Evolutionary conservation across 345 rosid species (phyloP), one percentile per base, ranked within the genome.

Genomic region (Gossypium longicalyx): DNA sequence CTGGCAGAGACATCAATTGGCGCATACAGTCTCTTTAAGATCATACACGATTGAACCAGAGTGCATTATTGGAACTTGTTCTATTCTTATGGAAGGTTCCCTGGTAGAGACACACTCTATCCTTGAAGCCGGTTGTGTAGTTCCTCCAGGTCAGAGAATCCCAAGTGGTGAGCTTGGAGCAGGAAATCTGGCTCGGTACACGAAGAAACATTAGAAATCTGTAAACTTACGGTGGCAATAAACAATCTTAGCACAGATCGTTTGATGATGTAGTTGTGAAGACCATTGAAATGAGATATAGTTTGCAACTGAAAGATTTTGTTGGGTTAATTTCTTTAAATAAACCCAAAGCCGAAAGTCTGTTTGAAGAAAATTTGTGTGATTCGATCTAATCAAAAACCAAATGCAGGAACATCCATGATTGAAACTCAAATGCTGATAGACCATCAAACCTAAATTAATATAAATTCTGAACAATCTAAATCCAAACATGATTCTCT

Each of bases 151-250:
- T 47, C 87, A 97, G 80, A 87, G 97, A 85, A 91, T 95, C 68
- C 99, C 97, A 58, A 87, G 91, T 0, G 97, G 99, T 70, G 98
- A 95, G 75, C 93, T 93, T 58, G 93, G 97, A 97, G 97, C 97
- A 48, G 99, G 98, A 66, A 95, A 95, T 82, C 99, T 94, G 16
- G 98, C 97, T 57, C 87, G 86, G 85, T 93, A 53, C 93, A 91
- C 41, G 94, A 95, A 34, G 41, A 34, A 34, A 34, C 41, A 34
- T 34, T 34, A 34, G 41, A 34, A 5, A 34, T 34, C 41, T 34
- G 41, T 34, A 5, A 34, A 34, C 41, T 34, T 34, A 5, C 41
- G 1, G 41, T 34, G 41, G 41, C 7, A 34, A 34, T 34, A 34
- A 34, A 1, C 41, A 34, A 34, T 34, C 41, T 34, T 34, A 5